Conservation (phyloP, 345 rosid genomes). For the Rubroshorea leprosula region DNA sequence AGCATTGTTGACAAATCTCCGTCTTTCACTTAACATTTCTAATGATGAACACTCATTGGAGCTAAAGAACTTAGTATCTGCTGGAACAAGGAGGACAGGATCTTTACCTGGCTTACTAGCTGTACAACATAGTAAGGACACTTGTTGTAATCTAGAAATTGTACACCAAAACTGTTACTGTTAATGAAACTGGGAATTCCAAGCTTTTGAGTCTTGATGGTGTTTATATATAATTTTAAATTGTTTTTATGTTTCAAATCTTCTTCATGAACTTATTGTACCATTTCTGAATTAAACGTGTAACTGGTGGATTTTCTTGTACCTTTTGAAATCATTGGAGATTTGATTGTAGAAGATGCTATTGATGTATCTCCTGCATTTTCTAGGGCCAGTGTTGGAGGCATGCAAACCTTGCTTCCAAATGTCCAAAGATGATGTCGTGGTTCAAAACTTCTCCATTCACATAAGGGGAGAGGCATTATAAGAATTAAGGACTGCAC, state of each 20-base stretch:
- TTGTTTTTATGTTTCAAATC: too few relatives aligned
- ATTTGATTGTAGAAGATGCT: conserved; percentile 14
- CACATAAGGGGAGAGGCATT: conserved; percentile 26
- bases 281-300: too few relatives aligned
- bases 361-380: conserved; percentile 39
- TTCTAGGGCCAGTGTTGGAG: conserved; percentile 50
- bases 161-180: too few relatives aligned
- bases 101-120: too few relatives aligned
- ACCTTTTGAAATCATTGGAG: conserved; percentile 11
- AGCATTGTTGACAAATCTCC: conserved; percentile 27
- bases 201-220: too few relatives aligned
- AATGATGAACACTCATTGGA: conserved; percentile 25
- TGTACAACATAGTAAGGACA: too few relatives aligned
- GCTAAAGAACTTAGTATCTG: too few relatives aligned
- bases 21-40: conserved; percentile 22
- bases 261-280: too few relatives aligned
- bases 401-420: conserved; percentile 35
- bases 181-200: too few relatives aligned
- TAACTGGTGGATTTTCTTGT: not conserved
- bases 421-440: conserved; percentile 36
- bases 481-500: conserved; percentile 15
- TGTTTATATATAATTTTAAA: too few relatives aligned
- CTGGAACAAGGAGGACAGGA: too few relatives aligned
- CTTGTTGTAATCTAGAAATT: conserved; percentile 62
- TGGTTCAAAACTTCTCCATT: conserved; percentile 20